Evolutionary conservation across 352 stramenopile species (phyloP), one percentile per base, ranked within the genome.

Genomic region (Phytophthora crassamura): DNA sequence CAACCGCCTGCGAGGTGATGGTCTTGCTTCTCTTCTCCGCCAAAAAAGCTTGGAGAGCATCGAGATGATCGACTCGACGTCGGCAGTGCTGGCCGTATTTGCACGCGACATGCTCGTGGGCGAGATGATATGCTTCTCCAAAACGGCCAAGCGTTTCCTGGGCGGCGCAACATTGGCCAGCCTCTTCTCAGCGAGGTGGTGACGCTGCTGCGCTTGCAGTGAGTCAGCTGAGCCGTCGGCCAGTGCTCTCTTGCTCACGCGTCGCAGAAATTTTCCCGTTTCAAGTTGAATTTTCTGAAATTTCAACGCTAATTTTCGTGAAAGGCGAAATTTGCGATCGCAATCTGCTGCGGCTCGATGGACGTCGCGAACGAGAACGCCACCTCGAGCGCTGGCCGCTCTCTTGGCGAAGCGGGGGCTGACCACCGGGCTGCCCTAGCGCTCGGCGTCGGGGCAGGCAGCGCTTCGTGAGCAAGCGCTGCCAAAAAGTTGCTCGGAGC

Each of bases 341-440:
- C 62, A 64, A 54, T 57, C 25, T 10, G 45, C 28, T 20, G 38
- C 20, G n/a, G n/a, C 22, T 25, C 2, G 42, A 34, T 32, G 43
- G 55, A 53, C 46, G 55, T 64, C 59, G 59, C 59, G 59, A 67
- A 67, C 39, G 59, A 58, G 46, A 58, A 35, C 38, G 40, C 20
- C 35, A 49, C 40, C 28, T 45, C 30, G 51, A 20, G 5, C 34
- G 16, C 11, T 67, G 64, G 43, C 59, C 64, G 50, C 64, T 63
- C 63, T 67, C 50, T 70, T 42, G 55, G 25, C 41, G 45, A 16
- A 41, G 30, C 18, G 38, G 46, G 52, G 64, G 51, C 60, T 49
- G 59, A 32, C 49, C 40, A 20, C 33, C 22, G 35, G 55, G 40
- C 25, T 40, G 41, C 22, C 39, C 46, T 20, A 41, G 38, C 22